Percentiles rank a stretch among this genome's conserved stretches.
These are phyloP conservation scores for Nicotiana knightiana DNA, from an alignment of 257 asterid species.

Conservation along the genomic window DNA sequence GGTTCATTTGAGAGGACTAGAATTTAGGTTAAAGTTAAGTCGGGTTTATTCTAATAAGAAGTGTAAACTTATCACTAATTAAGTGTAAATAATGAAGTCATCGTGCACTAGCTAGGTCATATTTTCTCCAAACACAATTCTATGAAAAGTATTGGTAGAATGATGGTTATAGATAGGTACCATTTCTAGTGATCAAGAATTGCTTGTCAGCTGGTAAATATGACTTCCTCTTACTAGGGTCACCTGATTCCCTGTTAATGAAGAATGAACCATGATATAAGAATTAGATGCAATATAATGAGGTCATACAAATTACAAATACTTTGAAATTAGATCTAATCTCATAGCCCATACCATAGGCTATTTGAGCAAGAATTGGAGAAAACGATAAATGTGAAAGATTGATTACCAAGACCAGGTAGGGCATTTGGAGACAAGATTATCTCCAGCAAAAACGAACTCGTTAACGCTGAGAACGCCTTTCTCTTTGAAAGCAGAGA, in stretches of 20 bases:
- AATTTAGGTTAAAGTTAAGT: background rate
- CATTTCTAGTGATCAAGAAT: constrained; percentile 88
- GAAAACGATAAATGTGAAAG: background rate
- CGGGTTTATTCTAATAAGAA: background rate
- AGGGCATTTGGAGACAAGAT: constrained; percentile 96
- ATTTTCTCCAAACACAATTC: background rate
- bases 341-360: too few relatives aligned
- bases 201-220: constrained; percentile 89
- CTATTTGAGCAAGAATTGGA: background rate
- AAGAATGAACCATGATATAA: constrained; percentile 6
- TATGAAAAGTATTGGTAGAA: background rate
- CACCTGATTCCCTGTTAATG: constrained; percentile 86
- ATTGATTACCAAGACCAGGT: constrained; percentile 88
- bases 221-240: constrained; percentile 91
- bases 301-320: too few relatives aligned
- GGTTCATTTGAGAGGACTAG: background rate
- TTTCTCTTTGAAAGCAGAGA: constrained; percentile 94
- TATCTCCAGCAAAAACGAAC: constrained; percentile 92
- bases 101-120: background rate
- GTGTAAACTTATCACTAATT: background rate
- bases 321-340: background rate
- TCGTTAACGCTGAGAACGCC: constrained; percentile 94
- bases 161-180: constrained; percentile 31
- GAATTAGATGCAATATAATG: background rate
- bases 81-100: background rate